Base-by-base conservation (phyloP, 805 yeast species). In the Metschnikowia lochheadii region DNA sequence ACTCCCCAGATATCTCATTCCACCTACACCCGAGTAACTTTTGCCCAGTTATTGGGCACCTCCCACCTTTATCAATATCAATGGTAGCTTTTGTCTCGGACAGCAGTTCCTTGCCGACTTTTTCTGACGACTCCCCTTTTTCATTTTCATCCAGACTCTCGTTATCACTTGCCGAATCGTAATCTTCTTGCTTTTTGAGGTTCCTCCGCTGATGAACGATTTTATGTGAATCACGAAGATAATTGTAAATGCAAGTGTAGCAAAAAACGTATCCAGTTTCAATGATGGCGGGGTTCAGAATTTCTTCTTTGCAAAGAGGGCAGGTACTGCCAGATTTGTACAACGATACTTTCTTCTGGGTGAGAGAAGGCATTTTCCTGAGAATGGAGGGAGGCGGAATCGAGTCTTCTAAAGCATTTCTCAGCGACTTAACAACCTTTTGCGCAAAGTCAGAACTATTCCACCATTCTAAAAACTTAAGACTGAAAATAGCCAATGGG, bases 401-500 rank as follows among this genome's bases (percentile, higher is more conserved):
- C 2, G 73, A 72, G 46, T 68, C 68, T 43, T 81, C 83, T 26
- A 80, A 62, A 10, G 66, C 63, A 49, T 75, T 73, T 11, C 76
- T 72, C 45, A 71, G 71, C 43, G 74, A 76, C 50, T 78, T 79
- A 21, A 80, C 75, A 52, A 85, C 61, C 61, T 80, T 79, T 3
- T 78, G 66, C 3, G 88, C 82, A 61, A 89, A 79, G 52, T 86
- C 89, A 14, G 90, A 82, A 23, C 87, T 79, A 53, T 83, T 82
- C 95, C 96, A 91, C 97, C 97, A 91, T 65, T 91, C 97, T 34
- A 89, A 73, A 58, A 91, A 88, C 67, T 89, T 89, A 53, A 91
- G 74, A 21, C 84, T 61, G 63, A 92, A 90, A 46, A 91, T 85
- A 2, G 95, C 88, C 0, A 85, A 76, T 0, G 97, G 97, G 67